Conservation (phyloP, 305 asterid genomes). For the Rubia tinctorum region DNA sequence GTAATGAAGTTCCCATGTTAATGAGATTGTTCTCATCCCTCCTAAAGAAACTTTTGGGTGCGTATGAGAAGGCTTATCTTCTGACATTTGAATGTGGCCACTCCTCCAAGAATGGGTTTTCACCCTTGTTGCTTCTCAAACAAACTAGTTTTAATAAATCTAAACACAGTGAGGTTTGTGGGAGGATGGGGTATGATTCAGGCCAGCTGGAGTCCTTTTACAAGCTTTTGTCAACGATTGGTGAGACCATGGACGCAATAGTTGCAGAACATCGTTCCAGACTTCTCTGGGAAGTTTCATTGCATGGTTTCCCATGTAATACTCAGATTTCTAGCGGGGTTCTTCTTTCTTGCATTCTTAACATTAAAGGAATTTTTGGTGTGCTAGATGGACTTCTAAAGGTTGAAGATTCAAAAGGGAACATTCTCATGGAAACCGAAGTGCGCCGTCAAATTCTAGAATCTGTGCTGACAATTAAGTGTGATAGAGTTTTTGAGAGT, state of each 20-base stretch:
- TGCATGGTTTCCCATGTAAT: constrained; percentile 89
- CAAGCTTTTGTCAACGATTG: constrained; percentile 53
- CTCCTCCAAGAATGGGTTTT: constrained; percentile 39
- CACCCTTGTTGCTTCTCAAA: constrained; percentile 63
- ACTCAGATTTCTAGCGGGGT: constrained; percentile 51
- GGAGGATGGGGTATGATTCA: constrained; percentile 50
- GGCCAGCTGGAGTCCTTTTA: constrained; percentile 53
- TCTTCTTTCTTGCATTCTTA: constrained; percentile 80
- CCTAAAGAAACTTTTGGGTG: constrained; percentile 55
- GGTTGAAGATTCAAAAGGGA: constrained; percentile 46
- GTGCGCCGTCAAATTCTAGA: constrained; percentile 59
- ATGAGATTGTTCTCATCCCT: constrained; percentile 63
- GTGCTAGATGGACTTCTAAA: constrained; percentile 66
- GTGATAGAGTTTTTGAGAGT: constrained; percentile 72
- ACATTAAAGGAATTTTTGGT: constrained; percentile 52
- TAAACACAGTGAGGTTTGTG: constrained; percentile 57
- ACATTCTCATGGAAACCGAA: constrained; percentile 46
- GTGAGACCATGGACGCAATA: constrained; percentile 50
- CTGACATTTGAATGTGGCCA: constrained; percentile 44
- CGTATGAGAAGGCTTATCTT: constrained; percentile 72
- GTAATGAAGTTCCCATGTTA: constrained; percentile 48
- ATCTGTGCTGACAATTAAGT: constrained; percentile 63
- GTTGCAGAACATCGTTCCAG: constrained; percentile 59
- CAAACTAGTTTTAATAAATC: constrained; percentile 57
- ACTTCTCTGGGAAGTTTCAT: constrained; percentile 64